Percentiles rank a stretch among this genome's conserved stretches.
Evolutionary conservation across 2,329 filamentous ascomycete species (phyloP).

Genomic region (Dryadomyces quercus-mongolicae): DNA sequence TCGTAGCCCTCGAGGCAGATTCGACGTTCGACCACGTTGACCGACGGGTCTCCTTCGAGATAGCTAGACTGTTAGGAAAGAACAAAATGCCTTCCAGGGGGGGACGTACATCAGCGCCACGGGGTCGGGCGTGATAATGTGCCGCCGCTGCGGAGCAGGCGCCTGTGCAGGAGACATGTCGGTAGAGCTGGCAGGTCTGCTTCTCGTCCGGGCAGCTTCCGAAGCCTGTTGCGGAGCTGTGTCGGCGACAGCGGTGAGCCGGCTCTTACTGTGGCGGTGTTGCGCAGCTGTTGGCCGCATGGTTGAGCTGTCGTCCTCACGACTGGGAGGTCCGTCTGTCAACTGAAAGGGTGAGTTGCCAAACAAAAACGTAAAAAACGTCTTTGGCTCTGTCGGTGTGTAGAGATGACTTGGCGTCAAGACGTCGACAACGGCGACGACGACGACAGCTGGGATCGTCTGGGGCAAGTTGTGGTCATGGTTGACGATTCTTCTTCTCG

Average conservation of each 20-base stretch:
- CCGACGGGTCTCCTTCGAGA: slow-evolving; percentile 73
- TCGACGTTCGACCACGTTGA: slow-evolving; percentile 61
- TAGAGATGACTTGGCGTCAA: neutral
- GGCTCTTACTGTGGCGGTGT: neutral
- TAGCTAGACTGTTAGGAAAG: slow-evolving; percentile 35
- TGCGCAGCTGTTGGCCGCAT: slow-evolving; percentile 18
- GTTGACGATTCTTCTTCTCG: neutral
- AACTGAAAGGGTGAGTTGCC: neutral
- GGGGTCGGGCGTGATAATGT: slow-evolving; percentile 46
- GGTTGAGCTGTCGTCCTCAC: slow-evolving; percentile 26
- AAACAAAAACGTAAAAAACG: slow-evolving; percentile 18
- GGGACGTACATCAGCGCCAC: slow-evolving; percentile 38
- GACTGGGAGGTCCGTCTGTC: slow-evolving; percentile 14
- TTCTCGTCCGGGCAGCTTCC: neutral
- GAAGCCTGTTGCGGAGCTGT: neutral
- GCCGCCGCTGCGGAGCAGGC: slow-evolving; percentile 21
- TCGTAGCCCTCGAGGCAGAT: slow-evolving; percentile 71
- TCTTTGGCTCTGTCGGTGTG: neutral
- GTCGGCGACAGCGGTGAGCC: neutral
- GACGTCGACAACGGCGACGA: neutral
- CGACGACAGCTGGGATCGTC: neutral
- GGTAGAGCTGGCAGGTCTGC: neutral
- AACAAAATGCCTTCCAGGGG: neutral
- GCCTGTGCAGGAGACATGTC: neutral
- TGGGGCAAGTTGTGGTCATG: neutral